Evolutionary conservation across 2,329 filamentous ascomycete genomes (phyloP).

Genomic region (Aspergillus terreus): DNA sequence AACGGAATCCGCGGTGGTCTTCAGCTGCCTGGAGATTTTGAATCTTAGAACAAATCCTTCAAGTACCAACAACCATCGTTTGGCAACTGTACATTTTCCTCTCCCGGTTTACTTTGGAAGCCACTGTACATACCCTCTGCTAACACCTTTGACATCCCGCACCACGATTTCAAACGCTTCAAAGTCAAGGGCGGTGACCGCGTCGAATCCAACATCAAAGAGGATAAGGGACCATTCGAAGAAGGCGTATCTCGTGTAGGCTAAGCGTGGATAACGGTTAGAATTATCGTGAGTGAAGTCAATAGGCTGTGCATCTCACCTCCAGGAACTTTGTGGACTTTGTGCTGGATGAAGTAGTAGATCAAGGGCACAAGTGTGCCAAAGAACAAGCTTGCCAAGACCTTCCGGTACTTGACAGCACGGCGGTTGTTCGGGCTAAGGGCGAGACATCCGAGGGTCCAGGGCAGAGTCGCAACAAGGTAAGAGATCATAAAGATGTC

Average conservation of each 20-base stretch:
- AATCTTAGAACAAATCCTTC: slow-evolving; percentile 34
- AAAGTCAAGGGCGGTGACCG: slow-evolving; percentile 91
- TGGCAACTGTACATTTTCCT: slow-evolving; percentile 49
- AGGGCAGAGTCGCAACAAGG: slow-evolving; percentile 86
- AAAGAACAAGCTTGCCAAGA: slow-evolving; percentile 79
- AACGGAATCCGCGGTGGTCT: slow-evolving; percentile 44
- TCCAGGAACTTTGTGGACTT: slow-evolving; percentile 88
- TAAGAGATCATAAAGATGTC: slow-evolving; percentile 99
- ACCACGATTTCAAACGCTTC: slow-evolving; percentile 80
- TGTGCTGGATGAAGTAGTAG: slow-evolving; percentile 98
- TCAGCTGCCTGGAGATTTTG: slow-evolving; percentile 46
- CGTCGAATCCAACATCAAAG: slow-evolving; percentile 94
- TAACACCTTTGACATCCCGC: slow-evolving; percentile 81
- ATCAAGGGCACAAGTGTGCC: slow-evolving; percentile 83
- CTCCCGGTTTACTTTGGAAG: slow-evolving; percentile 73
- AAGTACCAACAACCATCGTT: slow-evolving; percentile 36
- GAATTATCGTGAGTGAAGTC: background rate
- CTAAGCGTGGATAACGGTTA: slow-evolving; percentile 45
- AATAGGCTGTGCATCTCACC: slow-evolving; percentile 55
- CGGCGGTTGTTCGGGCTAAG: slow-evolving; percentile 79
- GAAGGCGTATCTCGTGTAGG: slow-evolving; percentile 95
- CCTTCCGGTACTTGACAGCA: slow-evolving; percentile 85
- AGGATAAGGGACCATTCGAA: slow-evolving; percentile 96
- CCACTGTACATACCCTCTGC: slow-evolving; percentile 97
- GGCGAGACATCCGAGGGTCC: slow-evolving; percentile 86